These are phyloP conservation scores for Tylopilus balloui DNA, from an alignment of 768 basidiomycete genomes.

Conservation along the genomic window DNA sequence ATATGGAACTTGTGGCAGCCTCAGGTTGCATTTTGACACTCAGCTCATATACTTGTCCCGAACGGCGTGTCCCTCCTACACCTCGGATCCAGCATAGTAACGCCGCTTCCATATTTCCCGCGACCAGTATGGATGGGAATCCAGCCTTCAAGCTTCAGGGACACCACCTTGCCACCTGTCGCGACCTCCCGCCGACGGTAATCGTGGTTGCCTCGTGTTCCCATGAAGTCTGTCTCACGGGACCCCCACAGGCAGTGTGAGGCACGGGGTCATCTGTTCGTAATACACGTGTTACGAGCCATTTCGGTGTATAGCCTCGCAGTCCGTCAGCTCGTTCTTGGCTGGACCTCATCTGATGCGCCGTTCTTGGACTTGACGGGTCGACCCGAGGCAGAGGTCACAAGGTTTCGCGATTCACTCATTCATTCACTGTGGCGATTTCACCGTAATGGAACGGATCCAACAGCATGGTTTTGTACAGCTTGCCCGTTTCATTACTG, in stretches of 20 bases:
- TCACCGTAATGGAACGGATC: slow-evolving; percentile 9
- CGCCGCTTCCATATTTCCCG: slow-evolving; percentile 5
- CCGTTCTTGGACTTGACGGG: not conserved
- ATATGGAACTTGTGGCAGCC: slow-evolving; percentile 1
- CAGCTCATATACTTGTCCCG: not conserved
- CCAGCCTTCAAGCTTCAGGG: not conserved
- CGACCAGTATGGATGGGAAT: slow-evolving; percentile 6
- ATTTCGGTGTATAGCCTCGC: slow-evolving; percentile 11
- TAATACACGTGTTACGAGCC: slow-evolving; percentile 20
- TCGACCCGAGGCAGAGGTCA: slow-evolving; percentile 1
- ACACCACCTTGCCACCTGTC: slow-evolving; percentile 1
- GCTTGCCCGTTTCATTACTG: slow-evolving; percentile 12
- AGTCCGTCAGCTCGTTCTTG: slow-evolving; percentile 2
- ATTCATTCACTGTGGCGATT: slow-evolving; percentile 4
- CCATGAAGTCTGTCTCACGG: slow-evolving; percentile 17
- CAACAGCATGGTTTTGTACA: slow-evolving; percentile 12
- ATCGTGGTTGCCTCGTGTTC: slow-evolving; percentile 29
- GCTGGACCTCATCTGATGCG: not conserved
- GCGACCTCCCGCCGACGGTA: slow-evolving; percentile 8
- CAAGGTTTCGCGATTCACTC: slow-evolving; percentile 5
- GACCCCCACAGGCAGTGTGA: slow-evolving; percentile 10
- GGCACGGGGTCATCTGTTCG: slow-evolving; percentile 16
- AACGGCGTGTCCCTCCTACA: not conserved
- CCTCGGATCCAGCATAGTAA: slow-evolving; percentile 16
- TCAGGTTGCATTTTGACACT: not conserved